Evolutionary conservation across 805 yeast genomes (phyloP), one percentile per base, ranked within the genome.

Genomic region (Jamesozyma jinghongensis): DNA sequence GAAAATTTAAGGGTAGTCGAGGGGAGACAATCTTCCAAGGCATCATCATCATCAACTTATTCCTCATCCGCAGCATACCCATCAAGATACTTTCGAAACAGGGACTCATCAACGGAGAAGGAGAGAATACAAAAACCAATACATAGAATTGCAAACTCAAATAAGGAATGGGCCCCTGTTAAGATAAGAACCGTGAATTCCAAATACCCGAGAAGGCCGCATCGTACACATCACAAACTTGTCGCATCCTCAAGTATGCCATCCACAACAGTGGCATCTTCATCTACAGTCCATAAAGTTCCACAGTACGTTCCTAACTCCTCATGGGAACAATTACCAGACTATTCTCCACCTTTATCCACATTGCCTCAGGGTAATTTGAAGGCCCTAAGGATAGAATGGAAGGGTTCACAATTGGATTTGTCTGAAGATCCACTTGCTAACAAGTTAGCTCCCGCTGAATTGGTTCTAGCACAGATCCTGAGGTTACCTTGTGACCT

Each of bases 371-470:
- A 40, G 7, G 75, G 68, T 48, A 79, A 77, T 53, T 66, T 73
- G 42, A 79, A 81, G 65, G 78, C 85, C 49, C 69, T 88, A 51
- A 81, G 81, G 57, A 84, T 94, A 28, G 97, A 90, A 61, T 90
- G 98, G 98, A 90, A 88, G 66, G 98, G 97, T 10, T 94, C 87
- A 53, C 94, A 97, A 29, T 87, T 90, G 96, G 94, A 85, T 61
- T 71, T 90, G 42, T 70, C 81, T 14, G 54, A 63, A 26, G 97
- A 92, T 62, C 94, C 95, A 17, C 72, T 85, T 50, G 62, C 73
- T 38, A 65, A 66, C 36, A 73, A 79, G 52, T 70, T 92, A 49
- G 97, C 90, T 62, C 97, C 97, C 0, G 95, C 96, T 4, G 98
- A 90, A 64, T 73, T 82, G 13, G 70, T 74, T 32, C 69, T 90